These are phyloP conservation scores for Coffea humblotiana DNA, from an alignment of 305 asterid species.

Conservation along the genomic window DNA sequence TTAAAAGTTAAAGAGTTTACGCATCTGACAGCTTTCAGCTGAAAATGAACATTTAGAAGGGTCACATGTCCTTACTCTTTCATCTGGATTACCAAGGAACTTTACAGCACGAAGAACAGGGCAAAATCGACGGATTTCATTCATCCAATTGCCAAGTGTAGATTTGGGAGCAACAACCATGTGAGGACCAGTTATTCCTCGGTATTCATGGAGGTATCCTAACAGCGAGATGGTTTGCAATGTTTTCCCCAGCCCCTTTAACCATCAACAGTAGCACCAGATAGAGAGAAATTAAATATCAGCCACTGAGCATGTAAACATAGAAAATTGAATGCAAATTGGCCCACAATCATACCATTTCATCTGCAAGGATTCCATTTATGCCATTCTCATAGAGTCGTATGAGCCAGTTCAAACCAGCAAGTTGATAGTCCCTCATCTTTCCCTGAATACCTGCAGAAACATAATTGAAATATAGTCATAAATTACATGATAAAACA, in stretches of 20 bases:
- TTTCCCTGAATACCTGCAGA: constrained; percentile 92
- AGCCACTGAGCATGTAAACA: not conserved
- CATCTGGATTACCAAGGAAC: constrained; percentile 98
- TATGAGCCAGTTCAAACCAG: constrained; percentile 98
- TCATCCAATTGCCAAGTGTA: constrained; percentile 99
- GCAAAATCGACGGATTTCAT: constrained; percentile 95
- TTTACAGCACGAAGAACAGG: constrained; percentile 90
- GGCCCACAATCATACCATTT: constrained; percentile 60
- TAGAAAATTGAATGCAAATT: not conserved
- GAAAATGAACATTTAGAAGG: constrained; percentile 15
- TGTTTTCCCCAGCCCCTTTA: constrained; percentile 96
- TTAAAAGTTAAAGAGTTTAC: constrained; percentile 16
- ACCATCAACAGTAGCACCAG: not conserved
- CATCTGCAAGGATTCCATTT: constrained; percentile 99
- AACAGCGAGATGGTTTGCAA: constrained; percentile 95
- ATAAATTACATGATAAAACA: not conserved
- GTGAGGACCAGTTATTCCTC: constrained; percentile 99
- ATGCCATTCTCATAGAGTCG: constrained; percentile 98
- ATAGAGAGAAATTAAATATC: not conserved
- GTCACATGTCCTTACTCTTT: constrained; percentile 63
- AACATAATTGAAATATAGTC: not conserved
- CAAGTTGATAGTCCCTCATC: constrained; percentile 99
- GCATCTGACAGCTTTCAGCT: not conserved
- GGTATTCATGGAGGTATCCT: constrained; percentile 92
- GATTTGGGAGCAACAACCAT: constrained; percentile 99